These are phyloP conservation scores for Melastoma malabathricum DNA, from an alignment of 345 rosid genomes.

Conservation along the genomic window DNA sequence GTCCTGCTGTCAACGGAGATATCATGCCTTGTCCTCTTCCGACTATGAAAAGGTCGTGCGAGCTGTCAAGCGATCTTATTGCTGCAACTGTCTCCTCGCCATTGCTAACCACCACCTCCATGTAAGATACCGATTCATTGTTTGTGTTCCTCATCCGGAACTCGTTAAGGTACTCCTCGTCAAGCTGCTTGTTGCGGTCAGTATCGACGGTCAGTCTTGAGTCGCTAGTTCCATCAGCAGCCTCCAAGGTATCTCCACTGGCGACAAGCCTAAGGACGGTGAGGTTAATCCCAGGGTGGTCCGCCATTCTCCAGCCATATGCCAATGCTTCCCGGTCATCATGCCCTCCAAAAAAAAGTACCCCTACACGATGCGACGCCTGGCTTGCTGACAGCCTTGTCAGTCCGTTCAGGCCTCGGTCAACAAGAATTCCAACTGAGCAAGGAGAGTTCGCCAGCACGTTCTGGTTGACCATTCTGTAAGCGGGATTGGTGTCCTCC, in stretches of 20 bases:
- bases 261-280: slow-evolving; percentile 46
- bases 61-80: slow-evolving; percentile 51
- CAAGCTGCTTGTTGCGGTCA: slow-evolving; percentile 33
- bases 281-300: slow-evolving; percentile 49
- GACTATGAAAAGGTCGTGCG: slow-evolving; percentile 68
- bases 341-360: slow-evolving; percentile 76
- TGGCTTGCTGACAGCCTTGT: slow-evolving; percentile 37
- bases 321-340: slow-evolving; percentile 81
- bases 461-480: slow-evolving; percentile 68
- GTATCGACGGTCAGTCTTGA: slow-evolving; percentile 15
- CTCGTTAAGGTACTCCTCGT: slow-evolving; percentile 38
- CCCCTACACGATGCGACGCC: slow-evolving; percentile 50
- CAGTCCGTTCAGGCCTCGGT: slow-evolving; percentile 61
- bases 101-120: slow-evolving; percentile 47
- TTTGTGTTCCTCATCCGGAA: slow-evolving; percentile 34
- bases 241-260: slow-evolving; percentile 23
- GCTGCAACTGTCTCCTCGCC: slow-evolving; percentile 81
- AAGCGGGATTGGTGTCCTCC: slow-evolving; percentile 88
- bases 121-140: slow-evolving; percentile 30
- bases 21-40: slow-evolving; percentile 80
- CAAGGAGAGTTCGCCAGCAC: slow-evolving; percentile 64
- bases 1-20: slow-evolving; percentile 71
- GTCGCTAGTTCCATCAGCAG: slow-evolving; percentile 6
- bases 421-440: slow-evolving; percentile 78
- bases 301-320: slow-evolving; percentile 75